Conservation (phyloP, 2,329 filamentous ascomycete genomes). For the Alternaria atra region DNA sequence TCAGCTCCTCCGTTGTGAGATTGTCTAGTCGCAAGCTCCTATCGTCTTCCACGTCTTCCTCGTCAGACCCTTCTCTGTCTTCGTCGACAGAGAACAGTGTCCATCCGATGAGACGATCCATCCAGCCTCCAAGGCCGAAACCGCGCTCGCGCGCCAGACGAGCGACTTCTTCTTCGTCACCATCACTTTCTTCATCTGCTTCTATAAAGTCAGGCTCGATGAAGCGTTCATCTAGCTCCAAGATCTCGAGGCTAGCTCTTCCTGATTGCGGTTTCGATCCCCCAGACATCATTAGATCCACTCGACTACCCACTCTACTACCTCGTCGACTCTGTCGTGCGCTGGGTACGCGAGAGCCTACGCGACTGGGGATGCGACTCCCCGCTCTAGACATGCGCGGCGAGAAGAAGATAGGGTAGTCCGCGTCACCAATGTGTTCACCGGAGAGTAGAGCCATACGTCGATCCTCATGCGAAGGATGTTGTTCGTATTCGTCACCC, state of each 20-base stretch:
- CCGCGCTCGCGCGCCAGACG: slow-evolving; percentile 61
- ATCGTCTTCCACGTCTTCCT: slow-evolving; percentile 42
- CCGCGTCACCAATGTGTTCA: slow-evolving; percentile 46
- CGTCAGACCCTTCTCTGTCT: slow-evolving; percentile 51
- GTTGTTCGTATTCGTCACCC: slow-evolving; percentile 44
- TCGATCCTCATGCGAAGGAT: slow-evolving; percentile 31
- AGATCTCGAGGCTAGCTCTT: slow-evolving; percentile 44
- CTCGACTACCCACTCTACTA: slow-evolving; percentile 46
- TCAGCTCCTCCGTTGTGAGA: slow-evolving; percentile 50
- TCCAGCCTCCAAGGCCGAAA: slow-evolving; percentile 65
- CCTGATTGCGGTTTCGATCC: slow-evolving; percentile 27
- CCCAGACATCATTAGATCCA: slow-evolving; percentile 50
- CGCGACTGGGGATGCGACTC: slow-evolving; percentile 50
- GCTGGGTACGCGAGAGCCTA: slow-evolving; percentile 51
- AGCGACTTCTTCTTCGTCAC: slow-evolving; percentile 64
- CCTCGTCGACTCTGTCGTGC: slow-evolving; percentile 50
- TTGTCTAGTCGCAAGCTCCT: slow-evolving; percentile 32
- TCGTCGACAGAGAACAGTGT: slow-evolving; percentile 64
- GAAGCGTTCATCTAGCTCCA: slow-evolving; percentile 34
- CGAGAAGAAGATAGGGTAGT: slow-evolving; percentile 43
- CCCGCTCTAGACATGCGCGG: slow-evolving; percentile 41
- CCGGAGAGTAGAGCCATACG: slow-evolving; percentile 44
- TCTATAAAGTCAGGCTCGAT: slow-evolving; percentile 63
- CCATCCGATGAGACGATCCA: slow-evolving; percentile 68
- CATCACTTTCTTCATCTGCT: slow-evolving; percentile 51